These are phyloP conservation scores for Fusarium sp. DNA, from an alignment of 2,329 filamentous ascomycete genomes.

Conservation along the genomic window DNA sequence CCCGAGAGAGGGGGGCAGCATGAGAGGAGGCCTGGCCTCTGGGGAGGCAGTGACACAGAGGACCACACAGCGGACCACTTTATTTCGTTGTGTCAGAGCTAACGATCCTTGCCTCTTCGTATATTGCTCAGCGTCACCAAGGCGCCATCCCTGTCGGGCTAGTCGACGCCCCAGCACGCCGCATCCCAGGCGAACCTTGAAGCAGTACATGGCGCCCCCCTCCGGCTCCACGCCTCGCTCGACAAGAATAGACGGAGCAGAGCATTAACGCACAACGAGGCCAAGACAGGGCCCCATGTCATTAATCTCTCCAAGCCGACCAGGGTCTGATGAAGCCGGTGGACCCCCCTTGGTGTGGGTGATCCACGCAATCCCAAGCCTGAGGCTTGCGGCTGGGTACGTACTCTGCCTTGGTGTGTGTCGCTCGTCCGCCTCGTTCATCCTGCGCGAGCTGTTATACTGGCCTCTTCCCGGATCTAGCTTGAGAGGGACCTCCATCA, in stretches of 20 bases:
- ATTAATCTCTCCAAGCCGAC: conserved; percentile 50
- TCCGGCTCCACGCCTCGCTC: conserved; percentile 32
- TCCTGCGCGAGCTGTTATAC: conserved; percentile 38
- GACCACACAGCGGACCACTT: conserved; percentile 50
- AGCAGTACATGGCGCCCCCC: conserved; percentile 29
- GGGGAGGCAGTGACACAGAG: conserved; percentile 41
- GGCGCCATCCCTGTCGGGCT: conserved; percentile 47
- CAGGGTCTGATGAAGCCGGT: conserved; percentile 49
- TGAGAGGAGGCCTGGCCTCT: conserved; percentile 23
- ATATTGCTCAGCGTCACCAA: conserved; percentile 63
- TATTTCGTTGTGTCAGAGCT: conserved; percentile 62
- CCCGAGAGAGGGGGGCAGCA: conserved; percentile 33
- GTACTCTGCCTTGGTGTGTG: conserved; percentile 25
- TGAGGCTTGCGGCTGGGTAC: conserved; percentile 45
- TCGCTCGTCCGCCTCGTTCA: conserved; percentile 43
- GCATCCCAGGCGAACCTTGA: conserved; percentile 50
- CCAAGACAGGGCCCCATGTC: conserved; percentile 51
- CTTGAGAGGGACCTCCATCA: conserved; percentile 43
- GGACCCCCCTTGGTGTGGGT: conserved; percentile 48
- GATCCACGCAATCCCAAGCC: conserved; percentile 53
- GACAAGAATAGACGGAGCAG: conserved; percentile 60
- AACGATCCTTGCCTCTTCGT: conserved; percentile 59
- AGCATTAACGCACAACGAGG: conserved; percentile 48
- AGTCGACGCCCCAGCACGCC: conserved; percentile 43
- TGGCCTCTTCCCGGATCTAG: conserved; percentile 40